These are phyloP conservation scores for Saccharomyces uvarum DNA, from an alignment of 1,139 yeast genomes.

Conservation along the genomic window DNA sequence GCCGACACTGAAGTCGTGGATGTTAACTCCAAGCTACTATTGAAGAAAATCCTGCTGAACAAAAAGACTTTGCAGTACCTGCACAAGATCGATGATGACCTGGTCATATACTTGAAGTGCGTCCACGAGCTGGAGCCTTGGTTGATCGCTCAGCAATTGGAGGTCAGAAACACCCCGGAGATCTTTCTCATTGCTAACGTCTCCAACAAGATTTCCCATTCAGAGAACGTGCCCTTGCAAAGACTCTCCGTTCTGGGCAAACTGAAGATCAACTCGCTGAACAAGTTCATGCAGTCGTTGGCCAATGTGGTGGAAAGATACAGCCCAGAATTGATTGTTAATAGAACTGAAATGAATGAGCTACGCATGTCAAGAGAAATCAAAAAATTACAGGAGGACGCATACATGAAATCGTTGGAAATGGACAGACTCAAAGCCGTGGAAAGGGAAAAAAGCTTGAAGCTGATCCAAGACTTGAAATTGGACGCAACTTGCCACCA, in stretches of 20 bases:
- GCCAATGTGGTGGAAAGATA: conserved; percentile 27
- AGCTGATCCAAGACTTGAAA: conserved; percentile 10
- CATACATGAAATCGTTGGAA: conserved; percentile 33
- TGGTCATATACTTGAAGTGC: conserved; percentile 28
- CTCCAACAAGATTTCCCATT: conserved; percentile 21
- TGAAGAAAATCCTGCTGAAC: conserved; percentile 28
- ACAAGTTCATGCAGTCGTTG: conserved; percentile 28
- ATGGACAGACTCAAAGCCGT: conserved; percentile 31
- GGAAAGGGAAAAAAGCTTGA: conserved; percentile 11
- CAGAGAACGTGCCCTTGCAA: conserved; percentile 25
- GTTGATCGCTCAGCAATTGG: conserved; percentile 29
- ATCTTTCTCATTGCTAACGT: conserved; percentile 35
- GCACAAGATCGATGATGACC: conserved; percentile 23
- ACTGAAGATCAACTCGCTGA: conserved; percentile 25
- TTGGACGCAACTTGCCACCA: conserved; percentile 10
- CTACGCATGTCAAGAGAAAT: conserved; percentile 33
- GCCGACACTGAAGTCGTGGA: conserved; percentile 9
- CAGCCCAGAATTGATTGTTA: conserved; percentile 33
- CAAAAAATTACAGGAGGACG: conserved; percentile 35
- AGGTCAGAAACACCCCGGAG: conserved; percentile 30
- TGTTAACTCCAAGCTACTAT: conserved; percentile 23
- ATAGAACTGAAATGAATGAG: conserved; percentile 33
- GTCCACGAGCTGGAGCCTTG: conserved; percentile 32
- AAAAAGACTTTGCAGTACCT: conserved; percentile 20
- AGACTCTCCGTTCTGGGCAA: conserved; percentile 31